Conservation (phyloP, 192 early-diverging fungal species). For the Phlyctochytrium planicorne region DNA sequence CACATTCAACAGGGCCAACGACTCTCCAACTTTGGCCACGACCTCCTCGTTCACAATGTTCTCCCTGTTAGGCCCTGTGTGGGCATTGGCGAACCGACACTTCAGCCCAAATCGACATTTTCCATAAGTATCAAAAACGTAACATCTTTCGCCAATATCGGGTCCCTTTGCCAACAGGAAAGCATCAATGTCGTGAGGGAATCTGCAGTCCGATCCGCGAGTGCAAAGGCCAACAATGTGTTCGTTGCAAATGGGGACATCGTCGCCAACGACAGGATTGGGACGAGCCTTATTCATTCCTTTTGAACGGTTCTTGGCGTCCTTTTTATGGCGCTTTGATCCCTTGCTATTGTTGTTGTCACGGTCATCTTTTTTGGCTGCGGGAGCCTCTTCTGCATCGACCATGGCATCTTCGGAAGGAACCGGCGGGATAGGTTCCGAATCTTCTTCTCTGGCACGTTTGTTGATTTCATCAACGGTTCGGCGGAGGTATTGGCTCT, state of each 20-base stretch:
- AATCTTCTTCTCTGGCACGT: not conserved
- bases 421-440: too few relatives aligned
- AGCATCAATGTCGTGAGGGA: slow-evolving; percentile 72
- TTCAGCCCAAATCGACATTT: slow-evolving; percentile 56
- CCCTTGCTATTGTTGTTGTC: not conserved
- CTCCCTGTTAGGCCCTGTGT: slow-evolving; percentile 44
- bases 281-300: slow-evolving; percentile 37
- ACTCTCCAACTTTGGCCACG: not conserved
- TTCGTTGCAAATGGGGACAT: slow-evolving; percentile 53
- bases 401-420: too few relatives aligned
- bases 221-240: slow-evolving; percentile 46
- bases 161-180: slow-evolving; percentile 72
- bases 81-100: slow-evolving; percentile 45
- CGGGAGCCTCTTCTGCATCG: not conserved
- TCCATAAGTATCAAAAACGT: slow-evolving; percentile 71
- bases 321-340: slow-evolving; percentile 13
- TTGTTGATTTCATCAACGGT: slow-evolving; percentile 1
- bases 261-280: slow-evolving; percentile 19
- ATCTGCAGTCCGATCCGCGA: slow-evolving; percentile 62
- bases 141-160: slow-evolving; percentile 75
- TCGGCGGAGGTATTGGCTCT: not conserved
- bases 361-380: slow-evolving; percentile 1
- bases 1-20: slow-evolving; percentile 1
- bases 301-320: not conserved
- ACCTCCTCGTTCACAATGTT: slow-evolving; percentile 58